Evolutionary conservation across 1,139 yeast species (phyloP).

Genomic region (Saccharomyces hybrid): DNA sequence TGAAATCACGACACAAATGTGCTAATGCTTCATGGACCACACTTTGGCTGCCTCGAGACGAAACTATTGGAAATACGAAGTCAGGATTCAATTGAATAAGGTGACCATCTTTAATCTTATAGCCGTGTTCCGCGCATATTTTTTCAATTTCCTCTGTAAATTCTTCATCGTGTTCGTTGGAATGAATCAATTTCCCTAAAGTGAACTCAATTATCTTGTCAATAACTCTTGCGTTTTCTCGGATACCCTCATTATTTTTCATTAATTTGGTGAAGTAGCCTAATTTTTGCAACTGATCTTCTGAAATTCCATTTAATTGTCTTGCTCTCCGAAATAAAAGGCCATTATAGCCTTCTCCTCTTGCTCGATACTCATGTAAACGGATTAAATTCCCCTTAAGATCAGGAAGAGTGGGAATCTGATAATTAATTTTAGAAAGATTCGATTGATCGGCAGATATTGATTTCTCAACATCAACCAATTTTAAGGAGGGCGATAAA

Average conservation of each 20-base stretch:
- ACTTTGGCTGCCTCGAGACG: slow-evolving; percentile 26
- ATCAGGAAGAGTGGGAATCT: slow-evolving; percentile 11
- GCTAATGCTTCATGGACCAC: slow-evolving; percentile 64
- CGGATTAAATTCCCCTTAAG: slow-evolving; percentile 13
- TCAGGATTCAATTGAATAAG: slow-evolving; percentile 1
- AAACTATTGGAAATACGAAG: slow-evolving; percentile 5
- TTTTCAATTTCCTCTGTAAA: slow-evolving; percentile 33
- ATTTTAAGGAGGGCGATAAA: neutral
- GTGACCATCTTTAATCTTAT: slow-evolving; percentile 6
- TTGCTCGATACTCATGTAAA: slow-evolving; percentile 16
- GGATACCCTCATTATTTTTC: slow-evolving; percentile 39
- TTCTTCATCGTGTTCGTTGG: slow-evolving; percentile 5
- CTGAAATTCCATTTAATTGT: slow-evolving; percentile 8
- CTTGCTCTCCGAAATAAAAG: slow-evolving; percentile 16
- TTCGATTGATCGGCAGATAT: neutral
- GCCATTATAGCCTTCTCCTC: slow-evolving; percentile 20
- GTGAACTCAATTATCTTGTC: slow-evolving; percentile 39
- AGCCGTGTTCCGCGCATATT: slow-evolving; percentile 17
- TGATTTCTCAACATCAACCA: neutral
- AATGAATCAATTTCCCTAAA: slow-evolving; percentile 34
- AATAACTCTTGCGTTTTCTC: slow-evolving; percentile 41
- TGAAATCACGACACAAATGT: slow-evolving; percentile 74
- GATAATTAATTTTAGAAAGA: neutral
- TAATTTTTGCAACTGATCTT: slow-evolving; percentile 33
- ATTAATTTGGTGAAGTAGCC: slow-evolving; percentile 51